These are phyloP conservation scores for Trichosporon coremiiforme DNA, from an alignment of 1,284 basidiomycete genomes.

Conservation along the genomic window DNA sequence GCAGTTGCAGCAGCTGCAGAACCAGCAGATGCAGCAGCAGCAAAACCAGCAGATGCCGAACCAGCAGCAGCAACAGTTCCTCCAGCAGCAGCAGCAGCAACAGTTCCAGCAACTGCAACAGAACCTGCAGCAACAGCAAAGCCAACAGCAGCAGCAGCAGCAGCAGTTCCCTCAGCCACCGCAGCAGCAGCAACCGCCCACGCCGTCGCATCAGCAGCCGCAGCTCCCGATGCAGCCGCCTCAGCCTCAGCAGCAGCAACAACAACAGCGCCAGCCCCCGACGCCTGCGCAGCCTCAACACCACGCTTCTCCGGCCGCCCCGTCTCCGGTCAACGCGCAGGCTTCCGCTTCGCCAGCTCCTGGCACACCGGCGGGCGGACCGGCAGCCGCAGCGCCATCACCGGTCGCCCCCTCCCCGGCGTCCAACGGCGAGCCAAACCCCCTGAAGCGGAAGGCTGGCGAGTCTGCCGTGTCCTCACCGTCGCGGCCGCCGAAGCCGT, in stretches of 20 bases:
- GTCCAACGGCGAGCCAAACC: neutral
- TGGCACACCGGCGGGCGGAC: slow-evolving; percentile 20
- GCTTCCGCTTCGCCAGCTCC: slow-evolving; percentile 13
- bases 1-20: slow-evolving; percentile 15
- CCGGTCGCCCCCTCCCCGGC: neutral
- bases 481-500: slow-evolving; percentile 6
- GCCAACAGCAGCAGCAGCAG: neutral
- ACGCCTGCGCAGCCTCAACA: neutral
- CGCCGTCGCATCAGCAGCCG: neutral
- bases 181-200: neutral
- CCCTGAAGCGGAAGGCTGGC: neutral
- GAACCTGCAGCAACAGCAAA: neutral
- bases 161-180: slow-evolving; percentile 11
- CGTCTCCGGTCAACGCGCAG: slow-evolving; percentile 12
- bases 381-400: neutral
- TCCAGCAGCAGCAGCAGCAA: slow-evolving; percentile 19
- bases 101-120: slow-evolving; percentile 1
- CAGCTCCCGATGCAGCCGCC: slow-evolving; percentile 1
- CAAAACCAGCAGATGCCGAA: no score
- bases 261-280: neutral
- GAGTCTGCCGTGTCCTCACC: neutral
- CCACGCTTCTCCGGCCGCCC: neutral
- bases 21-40: slow-evolving; percentile 8
- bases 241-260: neutral
- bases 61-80: slow-evolving; percentile 18